phyloP scores from a whole-genome alignment of 768 basidiomycete species.

The Tylopilus felleus region DNA sequence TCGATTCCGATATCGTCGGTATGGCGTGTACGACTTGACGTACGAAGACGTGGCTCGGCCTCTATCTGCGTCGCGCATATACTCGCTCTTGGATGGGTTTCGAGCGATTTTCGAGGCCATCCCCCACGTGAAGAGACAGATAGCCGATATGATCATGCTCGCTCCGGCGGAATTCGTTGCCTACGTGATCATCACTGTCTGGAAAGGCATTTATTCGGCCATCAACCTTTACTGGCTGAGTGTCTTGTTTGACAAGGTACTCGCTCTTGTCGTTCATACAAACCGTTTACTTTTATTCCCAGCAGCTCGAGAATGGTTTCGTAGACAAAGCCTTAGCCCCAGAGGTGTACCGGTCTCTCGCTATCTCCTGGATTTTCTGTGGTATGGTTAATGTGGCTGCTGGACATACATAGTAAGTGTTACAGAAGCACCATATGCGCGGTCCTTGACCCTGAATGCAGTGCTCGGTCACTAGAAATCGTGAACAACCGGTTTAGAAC shows the following conservation, averaged over 20 bases:
- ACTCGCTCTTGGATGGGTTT: neutral
- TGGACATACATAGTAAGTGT: constrained; percentile 21
- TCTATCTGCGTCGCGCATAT: neutral
- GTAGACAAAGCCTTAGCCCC: neutral
- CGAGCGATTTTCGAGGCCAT: neutral
- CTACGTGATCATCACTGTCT: constrained; percentile 29
- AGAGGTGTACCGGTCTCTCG: constrained; percentile 17
- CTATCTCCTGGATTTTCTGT: constrained; percentile 28
- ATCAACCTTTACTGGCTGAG: constrained; percentile 36
- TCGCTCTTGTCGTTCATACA: neutral
- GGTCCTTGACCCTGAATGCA: constrained; percentile 8
- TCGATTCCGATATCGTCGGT: constrained; percentile 12
- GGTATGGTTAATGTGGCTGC: constrained; percentile 22
- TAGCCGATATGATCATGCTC: constrained; percentile 19
- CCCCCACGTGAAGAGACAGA: constrained; percentile 2
- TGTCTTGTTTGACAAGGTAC: constrained; percentile 28
- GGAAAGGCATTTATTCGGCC: constrained; percentile 33
- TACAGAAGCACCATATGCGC: neutral
- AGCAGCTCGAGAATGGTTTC: constrained; percentile 15
- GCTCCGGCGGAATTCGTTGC: constrained; percentile 17
- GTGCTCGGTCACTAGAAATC: constrained; percentile 14
- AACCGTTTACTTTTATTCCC: neutral
- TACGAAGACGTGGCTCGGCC: constrained; percentile 15
- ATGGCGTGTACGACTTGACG: constrained; percentile 22
- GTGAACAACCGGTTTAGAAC: constrained; percentile 34